Base-by-base conservation (phyloP, 495 filamentous ascomycete genomes). In the Thermothielavioides terrestris region DNA sequence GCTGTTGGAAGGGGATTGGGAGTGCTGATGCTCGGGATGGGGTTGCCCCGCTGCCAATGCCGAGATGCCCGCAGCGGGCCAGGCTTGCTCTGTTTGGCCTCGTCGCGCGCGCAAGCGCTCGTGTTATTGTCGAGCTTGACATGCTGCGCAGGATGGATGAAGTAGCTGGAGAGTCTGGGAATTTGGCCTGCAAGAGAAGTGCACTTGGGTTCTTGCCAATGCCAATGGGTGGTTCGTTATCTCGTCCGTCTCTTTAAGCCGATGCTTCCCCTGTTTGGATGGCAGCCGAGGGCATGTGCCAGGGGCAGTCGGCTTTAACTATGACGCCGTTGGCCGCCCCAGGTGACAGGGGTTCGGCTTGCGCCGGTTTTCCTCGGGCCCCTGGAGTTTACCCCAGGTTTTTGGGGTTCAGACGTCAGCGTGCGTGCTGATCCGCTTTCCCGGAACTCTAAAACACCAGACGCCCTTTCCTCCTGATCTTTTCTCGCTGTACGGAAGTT, bases 341-440 rank as follows among this genome's bases (percentile, higher is more conserved):
- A 18, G 11, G 9, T 41, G 47, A 23, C 20, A 46, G 30, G 27
- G 22, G 26, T 32, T 49, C 68, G 65, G 65, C 60, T 64, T 52
- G 5, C 25, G 11, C 44, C 69, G 64, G 65, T 56, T 67, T 63
- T 30, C 55, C n/a, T 51, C 62, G 69, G 64, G 54, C 63, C 58
- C 57, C 23, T n/a, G 54, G 34, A 15, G 46, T 18, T 50, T 51
- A 40, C 46, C 44, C 32, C 44, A 35, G 44, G 21, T 46, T 37
- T n/a, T 30, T 42, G 38, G 47, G 30, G 47, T 36, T 42, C n/a
- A 22, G 28, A 42, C 47, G 39, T 36, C 47, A 41, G 0, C 12
- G 22, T n/a, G 18, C 12, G 17, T 23, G 32, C 35, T 42, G 22
- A 34, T 41, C 50, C 22, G 39, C 17, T 9, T 36, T 18, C 31